Percentiles rank a stretch among this genome's conserved stretches.
Evolutionary conservation across 2,329 filamentous ascomycete genomes (phyloP).

Genomic region (Colletotrichum tabaci): DNA sequence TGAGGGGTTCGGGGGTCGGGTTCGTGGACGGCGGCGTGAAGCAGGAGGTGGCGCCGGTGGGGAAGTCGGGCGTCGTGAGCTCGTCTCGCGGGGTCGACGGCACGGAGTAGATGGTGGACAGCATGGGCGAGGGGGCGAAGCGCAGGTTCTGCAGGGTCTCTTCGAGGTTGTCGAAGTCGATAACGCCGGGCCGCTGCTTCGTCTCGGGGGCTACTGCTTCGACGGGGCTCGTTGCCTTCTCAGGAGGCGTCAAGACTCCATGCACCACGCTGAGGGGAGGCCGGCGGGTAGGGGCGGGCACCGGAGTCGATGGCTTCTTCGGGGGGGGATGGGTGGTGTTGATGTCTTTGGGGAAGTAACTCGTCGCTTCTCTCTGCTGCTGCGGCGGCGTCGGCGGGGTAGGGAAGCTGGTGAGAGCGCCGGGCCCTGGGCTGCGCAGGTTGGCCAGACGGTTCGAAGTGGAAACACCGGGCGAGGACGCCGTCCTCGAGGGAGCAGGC

Average conservation of each 20-base stretch:
- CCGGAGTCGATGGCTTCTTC: background rate
- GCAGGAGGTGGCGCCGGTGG: slow-evolving; percentile 31
- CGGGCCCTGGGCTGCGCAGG: slow-evolving; percentile 32
- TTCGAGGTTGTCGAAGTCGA: slow-evolving; percentile 38
- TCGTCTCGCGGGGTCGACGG: slow-evolving; percentile 36
- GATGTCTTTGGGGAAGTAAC: slow-evolving; percentile 2
- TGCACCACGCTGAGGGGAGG: background rate
- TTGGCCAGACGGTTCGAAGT: background rate
- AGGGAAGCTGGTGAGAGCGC: slow-evolving; percentile 37
- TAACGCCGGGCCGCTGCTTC: slow-evolving; percentile 18
- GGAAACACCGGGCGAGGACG: background rate
- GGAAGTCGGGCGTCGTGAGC: slow-evolving; percentile 29
- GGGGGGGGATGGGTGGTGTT: background rate
- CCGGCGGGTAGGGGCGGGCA: background rate
- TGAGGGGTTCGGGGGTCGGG: slow-evolving; percentile 34
- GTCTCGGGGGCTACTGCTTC: background rate
- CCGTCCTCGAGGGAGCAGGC: background rate
- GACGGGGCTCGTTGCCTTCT: background rate
- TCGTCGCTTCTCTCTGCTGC: slow-evolving; percentile 1
- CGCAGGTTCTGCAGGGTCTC: slow-evolving; percentile 36
- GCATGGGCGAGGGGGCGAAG: slow-evolving; percentile 39
- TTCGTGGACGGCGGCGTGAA: slow-evolving; percentile 38
- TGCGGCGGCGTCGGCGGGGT: slow-evolving; percentile 32
- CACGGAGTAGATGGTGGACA: slow-evolving; percentile 38
- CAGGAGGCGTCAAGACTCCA: slow-evolving; percentile 6